These are phyloP conservation scores for Penicillium sp. DNA, from an alignment of 2,329 filamentous ascomycete species.

Conservation along the genomic window DNA sequence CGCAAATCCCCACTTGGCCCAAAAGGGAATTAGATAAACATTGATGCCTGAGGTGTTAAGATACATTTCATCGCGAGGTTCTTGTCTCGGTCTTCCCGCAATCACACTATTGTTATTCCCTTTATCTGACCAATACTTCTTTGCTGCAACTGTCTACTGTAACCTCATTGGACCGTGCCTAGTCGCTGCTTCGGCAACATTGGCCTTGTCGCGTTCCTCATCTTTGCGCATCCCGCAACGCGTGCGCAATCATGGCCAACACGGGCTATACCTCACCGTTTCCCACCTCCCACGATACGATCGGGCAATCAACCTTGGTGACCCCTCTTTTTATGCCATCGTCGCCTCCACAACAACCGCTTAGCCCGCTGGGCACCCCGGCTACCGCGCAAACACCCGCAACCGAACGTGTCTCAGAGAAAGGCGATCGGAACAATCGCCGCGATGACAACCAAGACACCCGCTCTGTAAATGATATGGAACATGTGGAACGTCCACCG, in stretches of 20 bases:
- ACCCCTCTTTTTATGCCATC: constrained; percentile 41
- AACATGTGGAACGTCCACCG: constrained; percentile 16
- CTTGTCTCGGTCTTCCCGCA: constrained; percentile 8
- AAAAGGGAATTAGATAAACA: constrained; percentile 22
- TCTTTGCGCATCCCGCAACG: constrained; percentile 11
- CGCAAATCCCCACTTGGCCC: constrained; percentile 12
- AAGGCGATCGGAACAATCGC: constrained; percentile 10
- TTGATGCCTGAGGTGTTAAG: constrained; percentile 16
- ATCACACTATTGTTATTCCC: constrained; percentile 21
- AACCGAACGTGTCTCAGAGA: constrained; percentile 17
- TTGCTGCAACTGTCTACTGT: not conserved
- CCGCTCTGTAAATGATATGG: constrained; percentile 10
- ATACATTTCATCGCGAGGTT: constrained; percentile 7
- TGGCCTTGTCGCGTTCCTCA: constrained; percentile 1
- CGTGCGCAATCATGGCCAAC: constrained; percentile 36
- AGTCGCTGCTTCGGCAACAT: not conserved
- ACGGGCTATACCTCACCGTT: constrained; percentile 41
- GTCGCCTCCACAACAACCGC: constrained; percentile 31
- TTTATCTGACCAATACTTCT: not conserved
- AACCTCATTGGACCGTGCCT: not conserved
- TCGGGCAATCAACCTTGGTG: constrained; percentile 42
- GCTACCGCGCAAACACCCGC: constrained; percentile 25
- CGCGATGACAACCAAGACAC: constrained; percentile 12
- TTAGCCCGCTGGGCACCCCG: constrained; percentile 25
- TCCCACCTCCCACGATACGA: constrained; percentile 44